phyloP scores from a whole-genome alignment of 1,284 basidiomycete species.

The Chalciporus sp. region DNA sequence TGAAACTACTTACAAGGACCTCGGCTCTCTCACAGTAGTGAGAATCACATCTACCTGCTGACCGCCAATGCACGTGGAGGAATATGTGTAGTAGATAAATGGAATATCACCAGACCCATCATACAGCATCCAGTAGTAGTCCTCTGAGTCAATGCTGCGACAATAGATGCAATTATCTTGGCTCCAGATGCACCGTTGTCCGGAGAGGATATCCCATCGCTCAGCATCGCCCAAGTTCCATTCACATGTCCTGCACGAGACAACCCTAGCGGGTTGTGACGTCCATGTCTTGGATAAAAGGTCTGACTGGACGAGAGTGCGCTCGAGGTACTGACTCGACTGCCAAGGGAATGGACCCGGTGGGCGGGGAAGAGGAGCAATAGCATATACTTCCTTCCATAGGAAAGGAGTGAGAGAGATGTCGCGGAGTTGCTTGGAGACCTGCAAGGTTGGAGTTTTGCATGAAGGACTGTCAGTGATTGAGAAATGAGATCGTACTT shows the following conservation, averaged over 20 bases:
- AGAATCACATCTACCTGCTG: not conserved
- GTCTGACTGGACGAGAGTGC: not conserved
- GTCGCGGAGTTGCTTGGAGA: not conserved
- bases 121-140: not conserved
- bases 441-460: not conserved
- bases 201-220: not conserved
- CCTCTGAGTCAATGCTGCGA: not conserved
- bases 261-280: not conserved
- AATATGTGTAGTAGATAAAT: too few species aligned
- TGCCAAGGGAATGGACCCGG: not conserved
- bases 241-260: not conserved
- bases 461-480: too few species aligned
- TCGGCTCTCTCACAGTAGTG: too few species aligned
- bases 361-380: not conserved
- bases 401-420: not conserved
- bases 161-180: not conserved
- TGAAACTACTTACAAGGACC: not conserved
- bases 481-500: not conserved
- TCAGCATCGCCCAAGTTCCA: not conserved
- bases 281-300: not conserved
- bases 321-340: not conserved
- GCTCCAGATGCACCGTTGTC: not conserved
- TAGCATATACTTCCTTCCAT: not conserved
- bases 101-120: not conserved
- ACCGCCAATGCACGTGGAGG: too few species aligned